Percentiles rank a stretch among this genome's conserved stretches.
Conservation (phyloP, 441 rosid genomes). For the Corymbia citriodora region DNA sequence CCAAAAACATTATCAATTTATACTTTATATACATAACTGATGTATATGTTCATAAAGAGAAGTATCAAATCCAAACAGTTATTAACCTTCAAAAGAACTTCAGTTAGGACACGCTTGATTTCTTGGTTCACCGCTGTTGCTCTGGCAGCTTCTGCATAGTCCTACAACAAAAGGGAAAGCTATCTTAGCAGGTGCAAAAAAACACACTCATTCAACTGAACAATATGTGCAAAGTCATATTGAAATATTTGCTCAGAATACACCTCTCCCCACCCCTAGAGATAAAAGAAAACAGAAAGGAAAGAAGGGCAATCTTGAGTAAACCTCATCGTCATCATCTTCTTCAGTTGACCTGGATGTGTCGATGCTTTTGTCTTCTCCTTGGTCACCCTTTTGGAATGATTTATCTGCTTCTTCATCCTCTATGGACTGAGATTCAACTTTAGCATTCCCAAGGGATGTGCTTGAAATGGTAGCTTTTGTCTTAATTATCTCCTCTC, state of each 20-base stretch:
- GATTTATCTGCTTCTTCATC: constrained; percentile 58
- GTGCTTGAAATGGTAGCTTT: constrained; percentile 64
- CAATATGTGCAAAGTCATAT: background rate
- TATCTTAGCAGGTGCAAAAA: constrained; percentile 3
- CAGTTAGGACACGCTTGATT: constrained; percentile 90
- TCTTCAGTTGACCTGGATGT: constrained; percentile 77
- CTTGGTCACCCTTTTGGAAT: constrained; percentile 41
- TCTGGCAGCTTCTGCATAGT: constrained; percentile 67
- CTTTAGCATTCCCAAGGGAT: constrained; percentile 43
- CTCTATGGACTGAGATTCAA: constrained; percentile 48
- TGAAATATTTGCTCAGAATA: background rate
- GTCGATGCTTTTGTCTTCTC: constrained; percentile 62
- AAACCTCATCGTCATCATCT: constrained; percentile 90
- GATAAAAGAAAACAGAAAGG: background rate
- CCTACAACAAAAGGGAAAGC: constrained; percentile 44
- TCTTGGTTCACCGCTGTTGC: constrained; percentile 80
- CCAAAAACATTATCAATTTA: constrained; percentile 12
- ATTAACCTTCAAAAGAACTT: constrained; percentile 89
- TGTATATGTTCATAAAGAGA: background rate
- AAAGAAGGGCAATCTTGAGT: background rate
- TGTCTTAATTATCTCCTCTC: constrained; percentile 83
- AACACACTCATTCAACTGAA: background rate
- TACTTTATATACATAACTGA: background rate
- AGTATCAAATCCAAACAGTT: constrained; percentile 14
- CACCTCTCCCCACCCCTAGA: background rate